Percentiles rank a stretch among this genome's conserved stretches.
phyloP scores from a whole-genome alignment of 345 rosid species.

The Boechera divaricarpa region DNA sequence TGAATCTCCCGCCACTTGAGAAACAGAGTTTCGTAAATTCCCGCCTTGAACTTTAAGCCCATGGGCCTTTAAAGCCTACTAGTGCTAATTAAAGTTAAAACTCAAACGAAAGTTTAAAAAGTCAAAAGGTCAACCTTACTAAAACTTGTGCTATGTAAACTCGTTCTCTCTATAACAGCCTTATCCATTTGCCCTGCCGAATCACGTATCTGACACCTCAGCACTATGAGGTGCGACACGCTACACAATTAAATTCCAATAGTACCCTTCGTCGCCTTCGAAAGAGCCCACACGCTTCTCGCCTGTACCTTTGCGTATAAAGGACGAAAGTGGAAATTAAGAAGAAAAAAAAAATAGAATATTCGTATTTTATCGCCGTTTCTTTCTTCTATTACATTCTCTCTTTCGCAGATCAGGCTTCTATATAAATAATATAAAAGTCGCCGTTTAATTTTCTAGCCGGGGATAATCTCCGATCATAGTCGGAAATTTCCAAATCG shows the following conservation, averaged over 20 bases:
- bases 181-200: conserved; percentile 22
- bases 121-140: conserved; percentile 19
- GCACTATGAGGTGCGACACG: conserved; percentile 28
- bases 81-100: background rate
- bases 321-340: conserved; percentile 27
- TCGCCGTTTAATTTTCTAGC: background rate
- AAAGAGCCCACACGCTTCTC: conserved; percentile 2
- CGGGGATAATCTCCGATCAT: conserved; percentile 21
- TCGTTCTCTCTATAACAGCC: conserved; percentile 1
- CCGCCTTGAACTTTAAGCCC: conserved; percentile 38
- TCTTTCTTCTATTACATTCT: conserved; percentile 18
- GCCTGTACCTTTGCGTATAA: conserved; percentile 21
- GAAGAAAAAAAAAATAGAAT: background rate
- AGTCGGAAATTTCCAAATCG: conserved; percentile 1
- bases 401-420: conserved; percentile 19
- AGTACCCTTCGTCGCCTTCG: conserved; percentile 3
- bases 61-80: no score
- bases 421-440: conserved; percentile 1
- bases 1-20: conserved; percentile 36
- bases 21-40: conserved; percentile 16
- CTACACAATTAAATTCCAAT: background rate
- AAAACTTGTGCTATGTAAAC: background rate
- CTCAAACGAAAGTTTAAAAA: background rate
- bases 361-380: conserved; percentile 26
- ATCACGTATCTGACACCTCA: conserved; percentile 42